Conservation (phyloP, 495 filamentous ascomycete species). For the Neurospora sublineolata region DNA sequence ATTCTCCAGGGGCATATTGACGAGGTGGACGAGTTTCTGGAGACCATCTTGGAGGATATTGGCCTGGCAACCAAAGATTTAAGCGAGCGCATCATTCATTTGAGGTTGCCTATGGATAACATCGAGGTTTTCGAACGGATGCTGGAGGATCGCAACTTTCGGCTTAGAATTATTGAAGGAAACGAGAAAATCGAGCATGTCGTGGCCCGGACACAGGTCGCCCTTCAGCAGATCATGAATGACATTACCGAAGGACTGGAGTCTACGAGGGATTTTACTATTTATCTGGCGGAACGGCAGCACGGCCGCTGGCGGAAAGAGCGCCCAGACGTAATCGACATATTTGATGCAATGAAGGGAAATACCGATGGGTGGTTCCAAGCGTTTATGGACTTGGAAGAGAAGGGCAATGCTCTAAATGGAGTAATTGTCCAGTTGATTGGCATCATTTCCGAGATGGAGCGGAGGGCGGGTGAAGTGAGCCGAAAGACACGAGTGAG, state of each 20-base stretch:
- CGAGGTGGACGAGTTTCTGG: constrained; percentile 83
- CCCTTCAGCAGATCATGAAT: constrained; percentile 62
- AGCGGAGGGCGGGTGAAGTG: constrained; percentile 59
- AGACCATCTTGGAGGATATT: constrained; percentile 76
- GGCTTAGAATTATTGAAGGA: constrained; percentile 66
- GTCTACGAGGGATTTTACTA: constrained; percentile 63
- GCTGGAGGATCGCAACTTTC: constrained; percentile 73
- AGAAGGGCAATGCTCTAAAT: constrained; percentile 49
- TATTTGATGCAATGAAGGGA: constrained; percentile 70
- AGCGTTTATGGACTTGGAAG: constrained; percentile 58
- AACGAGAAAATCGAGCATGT: constrained; percentile 90
- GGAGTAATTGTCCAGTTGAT: constrained; percentile 51
- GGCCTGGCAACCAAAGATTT: constrained; percentile 68
- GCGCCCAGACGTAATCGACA: constrained; percentile 43
- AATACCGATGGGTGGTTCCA: constrained; percentile 81
- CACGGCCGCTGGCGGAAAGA: constrained; percentile 44
- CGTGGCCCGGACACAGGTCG: constrained; percentile 58
- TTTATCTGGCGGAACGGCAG: constrained; percentile 56
- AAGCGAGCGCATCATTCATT: constrained; percentile 56
- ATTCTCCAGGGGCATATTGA: constrained; percentile 90
- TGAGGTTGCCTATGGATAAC: constrained; percentile 77
- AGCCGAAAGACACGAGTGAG: constrained; percentile 52
- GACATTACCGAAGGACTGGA: constrained; percentile 70
- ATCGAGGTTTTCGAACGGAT: constrained; percentile 77
- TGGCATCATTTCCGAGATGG: constrained; percentile 64